Evolutionary conservation across 805 yeast species (phyloP).

Genomic region (Pichia deserticola): DNA sequence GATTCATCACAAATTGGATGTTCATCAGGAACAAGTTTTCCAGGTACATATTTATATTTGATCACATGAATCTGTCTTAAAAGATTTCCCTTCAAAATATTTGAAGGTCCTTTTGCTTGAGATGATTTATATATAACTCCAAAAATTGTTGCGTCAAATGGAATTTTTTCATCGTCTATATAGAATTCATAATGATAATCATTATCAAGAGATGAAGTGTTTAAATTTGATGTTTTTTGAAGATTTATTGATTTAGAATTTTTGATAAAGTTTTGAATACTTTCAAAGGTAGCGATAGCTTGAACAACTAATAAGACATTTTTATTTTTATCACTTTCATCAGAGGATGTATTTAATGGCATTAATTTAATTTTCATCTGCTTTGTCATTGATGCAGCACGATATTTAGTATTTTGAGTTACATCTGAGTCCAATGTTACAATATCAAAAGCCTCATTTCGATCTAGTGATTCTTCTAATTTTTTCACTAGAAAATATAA

Average conservation of each 20-base stretch:
- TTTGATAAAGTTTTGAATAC: conserved; percentile 41
- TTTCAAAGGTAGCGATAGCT: conserved; percentile 53
- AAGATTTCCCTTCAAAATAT: conserved; percentile 32
- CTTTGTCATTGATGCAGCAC: conserved; percentile 58
- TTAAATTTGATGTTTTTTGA: conserved; percentile 4
- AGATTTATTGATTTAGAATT: conserved; percentile 10
- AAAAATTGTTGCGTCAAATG: conserved; percentile 63
- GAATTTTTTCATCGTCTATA: conserved; percentile 49
- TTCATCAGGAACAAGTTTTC: conserved; percentile 45
- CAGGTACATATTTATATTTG: conserved; percentile 48
- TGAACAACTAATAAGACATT: conserved; percentile 42
- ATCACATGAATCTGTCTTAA: conserved; percentile 36
- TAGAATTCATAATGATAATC: conserved; percentile 46
- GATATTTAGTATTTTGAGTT: conserved; percentile 19
- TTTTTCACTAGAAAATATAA: conserved; percentile 43
- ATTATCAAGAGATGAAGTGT: conserved; percentile 12
- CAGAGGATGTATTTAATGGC: conserved; percentile 26
- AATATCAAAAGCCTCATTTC: conserved; percentile 69
- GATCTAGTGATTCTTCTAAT: conserved; percentile 64
- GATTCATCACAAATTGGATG: conserved; percentile 28
- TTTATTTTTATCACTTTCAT: conserved; percentile 21
- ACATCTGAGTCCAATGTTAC: conserved; percentile 35
- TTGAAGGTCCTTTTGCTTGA: neutral
- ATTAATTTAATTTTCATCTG: conserved; percentile 57
- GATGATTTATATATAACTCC: conserved; percentile 54